Evolutionary conservation across 1,284 basidiomycete genomes (phyloP).

Genomic region (Taiwanofungus camphoratus): DNA sequence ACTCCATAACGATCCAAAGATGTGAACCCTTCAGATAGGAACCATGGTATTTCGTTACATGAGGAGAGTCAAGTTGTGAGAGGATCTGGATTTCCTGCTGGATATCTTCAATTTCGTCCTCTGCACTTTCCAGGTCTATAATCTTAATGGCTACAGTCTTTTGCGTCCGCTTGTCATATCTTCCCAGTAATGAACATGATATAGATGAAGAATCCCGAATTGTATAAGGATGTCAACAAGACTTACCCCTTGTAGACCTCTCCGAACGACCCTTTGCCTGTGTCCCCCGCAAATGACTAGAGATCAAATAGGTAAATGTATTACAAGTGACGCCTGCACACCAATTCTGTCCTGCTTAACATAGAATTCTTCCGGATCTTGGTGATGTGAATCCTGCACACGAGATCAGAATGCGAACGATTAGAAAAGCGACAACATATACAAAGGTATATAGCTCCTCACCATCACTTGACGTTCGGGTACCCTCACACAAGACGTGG

Average conservation of each 20-base stretch:
- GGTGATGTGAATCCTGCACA: conserved; percentile 56
- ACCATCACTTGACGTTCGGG: background rate
- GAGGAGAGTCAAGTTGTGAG: conserved; percentile 93
- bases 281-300: background rate
- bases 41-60: conserved; percentile 97
- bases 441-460: no score
- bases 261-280: conserved; percentile 95
- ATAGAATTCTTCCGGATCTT: conserved; percentile 93
- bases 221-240: conserved; percentile 1
- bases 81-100: conserved; percentile 99
- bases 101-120: conserved; percentile 99
- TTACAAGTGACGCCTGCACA: conserved; percentile 33
- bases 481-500: no score
- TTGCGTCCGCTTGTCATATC: conserved; percentile 89
- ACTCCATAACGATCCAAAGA: conserved; percentile 99
- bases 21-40: conserved; percentile 93
- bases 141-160: conserved; percentile 97
- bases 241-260: conserved; percentile 94
- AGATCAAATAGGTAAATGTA: conserved; percentile 8
- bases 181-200: conserved; percentile 25
- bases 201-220: background rate
- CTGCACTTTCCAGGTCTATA: conserved; percentile 96
- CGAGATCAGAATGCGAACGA: no score
- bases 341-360: conserved; percentile 96
- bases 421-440: no score